Conservation (phyloP, 1,139 yeast species). For the Magnusiomyces starmeri region DNA sequence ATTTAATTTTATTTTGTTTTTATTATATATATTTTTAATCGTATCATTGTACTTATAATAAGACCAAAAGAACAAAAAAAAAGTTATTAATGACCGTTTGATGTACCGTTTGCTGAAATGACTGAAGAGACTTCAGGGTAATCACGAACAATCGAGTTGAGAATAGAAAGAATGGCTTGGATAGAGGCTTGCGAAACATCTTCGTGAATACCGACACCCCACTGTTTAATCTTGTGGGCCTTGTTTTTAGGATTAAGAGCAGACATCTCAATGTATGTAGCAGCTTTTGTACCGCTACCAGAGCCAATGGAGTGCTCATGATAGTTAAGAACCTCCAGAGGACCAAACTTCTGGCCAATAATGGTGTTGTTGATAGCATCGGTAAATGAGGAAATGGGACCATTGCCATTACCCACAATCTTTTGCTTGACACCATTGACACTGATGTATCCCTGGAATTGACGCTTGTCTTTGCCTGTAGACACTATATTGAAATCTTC, state of each 20-base stretch:
- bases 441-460: conserved; percentile 44
- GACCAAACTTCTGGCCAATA: conserved; percentile 35
- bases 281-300: conserved; percentile 83
- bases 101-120: not conserved
- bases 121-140: not conserved
- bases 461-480: conserved; percentile 39
- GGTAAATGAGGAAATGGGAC: conserved; percentile 87
- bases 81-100: too few relatives aligned
- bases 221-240: conserved; percentile 44
- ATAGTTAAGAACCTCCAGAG: conserved; percentile 71
- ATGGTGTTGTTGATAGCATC: conserved; percentile 63
- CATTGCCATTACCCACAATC: conserved; percentile 73
- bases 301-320: conserved; percentile 90
- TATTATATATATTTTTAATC: too few relatives aligned
- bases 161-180: conserved; percentile 67
- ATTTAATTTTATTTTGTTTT: too few relatives aligned
- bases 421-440: conserved; percentile 40
- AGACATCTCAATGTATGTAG: conserved; percentile 69
- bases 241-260: conserved; percentile 24
- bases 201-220: conserved; percentile 95
- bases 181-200: conserved; percentile 90
- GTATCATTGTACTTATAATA: too few relatives aligned
- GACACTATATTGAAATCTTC: conserved; percentile 29
- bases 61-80: too few relatives aligned
- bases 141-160: conserved; percentile 39